Conservation (phyloP, 208 protist species). For the Crithidia thermophila region DNA sequence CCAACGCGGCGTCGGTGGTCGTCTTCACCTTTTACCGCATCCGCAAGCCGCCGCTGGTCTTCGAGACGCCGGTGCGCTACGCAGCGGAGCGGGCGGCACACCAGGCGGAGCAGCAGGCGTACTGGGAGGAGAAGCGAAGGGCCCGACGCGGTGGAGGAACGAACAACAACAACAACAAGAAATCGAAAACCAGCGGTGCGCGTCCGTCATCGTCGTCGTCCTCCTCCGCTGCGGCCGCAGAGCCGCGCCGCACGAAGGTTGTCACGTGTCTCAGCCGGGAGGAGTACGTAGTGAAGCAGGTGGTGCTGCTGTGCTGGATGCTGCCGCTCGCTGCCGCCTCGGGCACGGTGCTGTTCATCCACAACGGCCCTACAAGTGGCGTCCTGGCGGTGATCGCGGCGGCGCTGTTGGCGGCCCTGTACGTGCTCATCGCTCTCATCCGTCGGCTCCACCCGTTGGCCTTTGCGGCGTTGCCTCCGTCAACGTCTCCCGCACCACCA, state of each 20-base stretch:
- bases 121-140: neutral
- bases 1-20: conserved; percentile 27
- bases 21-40: conserved; percentile 41
- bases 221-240: neutral
- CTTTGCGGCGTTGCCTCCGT: neutral
- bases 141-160: neutral
- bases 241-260: conserved; percentile 17
- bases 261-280: conserved; percentile 50
- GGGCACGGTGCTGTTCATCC: conserved; percentile 29
- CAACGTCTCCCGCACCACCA: neutral
- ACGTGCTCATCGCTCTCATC: conserved; percentile 13
- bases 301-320: conserved; percentile 43
- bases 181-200: no score
- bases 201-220: neutral
- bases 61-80: conserved; percentile 36
- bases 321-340: conserved; percentile 4
- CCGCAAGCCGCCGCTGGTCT: conserved; percentile 35
- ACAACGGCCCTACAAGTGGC: conserved; percentile 6
- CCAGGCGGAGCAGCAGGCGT: conserved; percentile 21
- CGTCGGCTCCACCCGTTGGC: conserved; percentile 15
- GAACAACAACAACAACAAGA: no score
- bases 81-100: conserved; percentile 21
- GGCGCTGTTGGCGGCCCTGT: conserved; percentile 33
- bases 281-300: conserved; percentile 74
- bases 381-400: conserved; percentile 17